These are phyloP conservation scores for Eucalyptus curtisii DNA, from an alignment of 345 rosid species.

Conservation along the genomic window DNA sequence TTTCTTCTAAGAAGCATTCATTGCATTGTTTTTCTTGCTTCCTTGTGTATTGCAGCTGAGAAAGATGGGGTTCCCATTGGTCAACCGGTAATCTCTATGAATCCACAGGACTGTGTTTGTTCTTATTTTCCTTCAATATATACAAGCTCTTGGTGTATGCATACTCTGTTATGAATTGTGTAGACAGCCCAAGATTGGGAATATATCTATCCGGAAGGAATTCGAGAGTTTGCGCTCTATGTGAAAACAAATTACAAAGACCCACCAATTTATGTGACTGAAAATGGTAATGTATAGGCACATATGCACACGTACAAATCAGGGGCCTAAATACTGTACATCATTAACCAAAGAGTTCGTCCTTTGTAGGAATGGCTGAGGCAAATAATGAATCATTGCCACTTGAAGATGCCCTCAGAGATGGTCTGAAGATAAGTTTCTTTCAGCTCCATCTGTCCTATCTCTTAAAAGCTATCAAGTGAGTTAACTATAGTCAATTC, in stretches of 20 bases:
- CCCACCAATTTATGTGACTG: conserved; percentile 35
- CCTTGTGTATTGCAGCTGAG: background rate
- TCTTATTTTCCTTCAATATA: background rate
- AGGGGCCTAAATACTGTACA: background rate
- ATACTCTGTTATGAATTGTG: background rate
- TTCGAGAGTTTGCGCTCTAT: conserved; percentile 18
- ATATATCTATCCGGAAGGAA: conserved; percentile 31
- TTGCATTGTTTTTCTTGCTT: background rate
- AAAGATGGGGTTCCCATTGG: conserved; percentile 1
- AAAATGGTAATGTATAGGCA: conserved; percentile 21
- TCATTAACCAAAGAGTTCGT: background rate
- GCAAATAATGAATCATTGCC: background rate
- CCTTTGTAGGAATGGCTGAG: background rate
- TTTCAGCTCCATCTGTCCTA: background rate
- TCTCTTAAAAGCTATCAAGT: conserved; percentile 2
- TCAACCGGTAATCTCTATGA: background rate
- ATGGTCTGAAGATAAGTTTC: background rate
- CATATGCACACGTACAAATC: background rate
- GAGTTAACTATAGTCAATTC: background rate
- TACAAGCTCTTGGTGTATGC: background rate
- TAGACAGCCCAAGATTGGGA: conserved; percentile 27
- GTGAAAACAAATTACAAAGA: conserved; percentile 20
- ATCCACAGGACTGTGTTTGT: background rate
- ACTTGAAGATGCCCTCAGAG: background rate
- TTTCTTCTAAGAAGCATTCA: background rate